Conservation (phyloP, 2,329 filamentous ascomycete species). For the Pyricularia pennisetigena region DNA sequence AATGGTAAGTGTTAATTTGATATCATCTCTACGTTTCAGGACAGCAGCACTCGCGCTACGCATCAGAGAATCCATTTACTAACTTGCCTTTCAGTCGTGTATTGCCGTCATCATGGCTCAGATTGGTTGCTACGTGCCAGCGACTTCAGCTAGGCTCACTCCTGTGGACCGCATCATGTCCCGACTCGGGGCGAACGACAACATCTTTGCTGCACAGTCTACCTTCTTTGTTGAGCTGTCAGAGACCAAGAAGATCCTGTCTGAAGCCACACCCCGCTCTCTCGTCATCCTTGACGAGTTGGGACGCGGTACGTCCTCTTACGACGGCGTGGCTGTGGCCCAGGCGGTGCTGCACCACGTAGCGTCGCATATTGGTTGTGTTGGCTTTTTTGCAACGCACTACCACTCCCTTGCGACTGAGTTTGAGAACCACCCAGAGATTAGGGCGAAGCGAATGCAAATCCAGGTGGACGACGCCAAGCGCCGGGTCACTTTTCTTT, state of each 20-base stretch:
- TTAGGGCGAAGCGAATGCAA: constrained; percentile 79
- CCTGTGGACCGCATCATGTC: constrained; percentile 98
- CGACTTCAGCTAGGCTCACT: constrained; percentile 70
- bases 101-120: constrained; percentile 96
- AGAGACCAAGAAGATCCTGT: constrained; percentile 95
- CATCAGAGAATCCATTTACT: constrained; percentile 9
- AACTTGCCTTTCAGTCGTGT: constrained; percentile 54
- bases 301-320: constrained; percentile 86
- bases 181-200: constrained; percentile 92
- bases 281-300: constrained; percentile 96
- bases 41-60: not conserved
- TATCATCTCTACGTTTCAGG: not conserved
- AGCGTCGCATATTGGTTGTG: constrained; percentile 81
- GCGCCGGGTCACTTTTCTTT: constrained; percentile 88
- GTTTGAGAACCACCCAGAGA: constrained; percentile 82
- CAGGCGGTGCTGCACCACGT: constrained; percentile 97
- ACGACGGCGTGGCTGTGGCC: constrained; percentile 92
- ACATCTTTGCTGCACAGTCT: constrained; percentile 95
- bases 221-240: constrained; percentile 98
- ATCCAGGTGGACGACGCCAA: constrained; percentile 84
- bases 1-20: constrained; percentile 55
- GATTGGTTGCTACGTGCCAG: constrained; percentile 87
- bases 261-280: constrained; percentile 86
- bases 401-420: constrained; percentile 92
- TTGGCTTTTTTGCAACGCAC: constrained; percentile 96